A percentile compares a stretch with the other conserved stretches of the same genome.
Evolutionary conservation across 2,329 filamentous ascomycete genomes (phyloP).

Genomic region (Phaeosphaeria sp.): DNA sequence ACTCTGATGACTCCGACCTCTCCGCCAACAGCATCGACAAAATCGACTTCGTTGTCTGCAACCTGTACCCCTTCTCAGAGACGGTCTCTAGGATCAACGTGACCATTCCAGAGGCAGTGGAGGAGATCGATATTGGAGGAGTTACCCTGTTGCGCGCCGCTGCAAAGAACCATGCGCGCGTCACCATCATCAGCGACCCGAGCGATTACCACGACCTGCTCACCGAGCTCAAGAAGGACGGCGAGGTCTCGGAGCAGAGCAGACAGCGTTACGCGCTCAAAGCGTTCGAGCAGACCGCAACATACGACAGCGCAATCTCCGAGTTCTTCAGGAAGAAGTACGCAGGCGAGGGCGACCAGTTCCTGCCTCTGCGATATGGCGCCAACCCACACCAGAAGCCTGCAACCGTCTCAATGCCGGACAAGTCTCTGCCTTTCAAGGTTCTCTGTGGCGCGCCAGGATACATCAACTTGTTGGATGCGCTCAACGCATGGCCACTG

Average conservation of each 20-base stretch:
- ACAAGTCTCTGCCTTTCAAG: conserved; percentile 87
- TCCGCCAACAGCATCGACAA: conserved; percentile 55
- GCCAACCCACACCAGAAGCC: conserved; percentile 99
- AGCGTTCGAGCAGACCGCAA: conserved; percentile 97
- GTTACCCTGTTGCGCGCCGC: conserved; percentile 95
- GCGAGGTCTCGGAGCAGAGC: conserved; percentile 84
- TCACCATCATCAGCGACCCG: conserved; percentile 95
- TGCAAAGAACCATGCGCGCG: conserved; percentile 95
- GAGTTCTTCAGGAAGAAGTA: conserved; percentile 99
- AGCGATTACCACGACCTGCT: conserved; percentile 94
- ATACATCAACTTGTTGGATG: conserved; percentile 97
- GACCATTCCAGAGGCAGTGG: conserved; percentile 93
- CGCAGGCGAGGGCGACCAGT: conserved; percentile 81
- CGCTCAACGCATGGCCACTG: conserved; percentile 94
- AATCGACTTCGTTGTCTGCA: conserved; percentile 72
- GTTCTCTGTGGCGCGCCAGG: conserved; percentile 88
- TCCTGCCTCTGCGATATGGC: conserved; percentile 88
- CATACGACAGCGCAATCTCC: conserved; percentile 93
- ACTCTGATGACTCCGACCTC: conserved; percentile 95
- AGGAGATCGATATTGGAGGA: conserved; percentile 97
- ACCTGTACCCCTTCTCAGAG: conserved; percentile 99
- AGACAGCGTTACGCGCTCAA: conserved; percentile 92
- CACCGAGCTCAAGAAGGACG: conserved; percentile 83
- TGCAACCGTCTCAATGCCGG: conserved; percentile 79
- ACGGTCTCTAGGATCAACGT: conserved; percentile 97